Evolutionary conservation across 2,329 filamentous ascomycete species (phyloP).

Genomic region (Pestalotiopsis sp.): DNA sequence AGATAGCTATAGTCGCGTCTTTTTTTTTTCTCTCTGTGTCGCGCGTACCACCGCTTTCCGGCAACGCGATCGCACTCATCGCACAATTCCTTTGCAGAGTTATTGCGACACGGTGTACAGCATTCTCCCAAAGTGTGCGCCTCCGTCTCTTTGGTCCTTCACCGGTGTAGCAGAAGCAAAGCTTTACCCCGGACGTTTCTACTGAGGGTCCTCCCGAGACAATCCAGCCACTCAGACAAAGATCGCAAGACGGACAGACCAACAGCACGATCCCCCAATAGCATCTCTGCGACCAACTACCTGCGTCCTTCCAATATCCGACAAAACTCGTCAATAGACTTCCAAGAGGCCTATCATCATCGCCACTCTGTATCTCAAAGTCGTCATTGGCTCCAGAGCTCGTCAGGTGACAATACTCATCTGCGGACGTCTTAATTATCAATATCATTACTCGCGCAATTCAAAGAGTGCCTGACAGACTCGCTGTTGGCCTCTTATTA

Average conservation of each 20-base stretch:
- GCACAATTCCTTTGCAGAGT: background rate
- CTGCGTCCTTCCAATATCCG: constrained; percentile 41
- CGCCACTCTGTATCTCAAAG: constrained; percentile 42
- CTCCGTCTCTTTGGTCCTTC: constrained; percentile 20
- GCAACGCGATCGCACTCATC: background rate
- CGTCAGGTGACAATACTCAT: constrained; percentile 55
- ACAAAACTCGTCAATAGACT: constrained; percentile 34
- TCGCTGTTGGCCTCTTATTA: constrained; percentile 17
- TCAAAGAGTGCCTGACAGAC: constrained; percentile 26
- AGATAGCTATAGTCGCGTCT: constrained; percentile 3
- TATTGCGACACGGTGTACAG: constrained; percentile 6
- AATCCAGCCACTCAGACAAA: constrained; percentile 34
- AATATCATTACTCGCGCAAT: constrained; percentile 32
- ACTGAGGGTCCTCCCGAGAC: constrained; percentile 22
- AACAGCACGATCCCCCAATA: constrained; percentile 29
- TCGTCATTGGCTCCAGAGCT: constrained; percentile 49
- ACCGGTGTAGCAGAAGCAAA: constrained; percentile 15
- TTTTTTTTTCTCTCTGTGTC: background rate
- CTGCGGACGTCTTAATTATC: constrained; percentile 46
- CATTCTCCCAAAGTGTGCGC: background rate
- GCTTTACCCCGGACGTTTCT: constrained; percentile 14
- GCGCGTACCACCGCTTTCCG: background rate
- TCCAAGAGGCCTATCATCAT: constrained; percentile 55
- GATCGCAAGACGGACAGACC: constrained; percentile 30
- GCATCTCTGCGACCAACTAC: constrained; percentile 54